Percentiles rank a stretch among this genome's conserved stretches.
Evolutionary conservation across 2,329 filamentous ascomycete genomes (phyloP).

Genomic region (Leptographium wingfieldii): DNA sequence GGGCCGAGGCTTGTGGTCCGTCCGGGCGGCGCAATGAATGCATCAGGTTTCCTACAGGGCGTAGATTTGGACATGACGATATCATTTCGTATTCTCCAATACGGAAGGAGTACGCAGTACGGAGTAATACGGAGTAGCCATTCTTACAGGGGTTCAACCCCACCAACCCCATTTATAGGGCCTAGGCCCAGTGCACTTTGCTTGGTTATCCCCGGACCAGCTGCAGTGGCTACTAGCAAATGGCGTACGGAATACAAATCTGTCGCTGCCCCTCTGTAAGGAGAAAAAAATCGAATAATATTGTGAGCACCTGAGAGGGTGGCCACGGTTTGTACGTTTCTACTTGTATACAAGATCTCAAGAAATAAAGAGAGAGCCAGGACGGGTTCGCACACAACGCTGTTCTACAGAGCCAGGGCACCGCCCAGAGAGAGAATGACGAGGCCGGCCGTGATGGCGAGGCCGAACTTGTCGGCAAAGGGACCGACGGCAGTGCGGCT

Average conservation of each 20-base stretch:
- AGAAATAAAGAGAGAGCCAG: background rate
- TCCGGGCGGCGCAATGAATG: too few relatives aligned
- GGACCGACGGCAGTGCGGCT: background rate
- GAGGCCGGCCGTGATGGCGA: background rate
- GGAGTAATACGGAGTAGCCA: too few relatives aligned
- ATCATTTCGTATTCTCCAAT: too few relatives aligned
- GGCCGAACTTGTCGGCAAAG: background rate
- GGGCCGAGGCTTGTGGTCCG: too few relatives aligned
- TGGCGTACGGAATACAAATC: background rate
- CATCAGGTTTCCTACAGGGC: too few relatives aligned
- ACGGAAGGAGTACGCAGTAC: too few relatives aligned
- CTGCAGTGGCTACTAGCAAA: background rate
- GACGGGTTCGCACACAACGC: background rate
- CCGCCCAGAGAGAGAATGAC: background rate
- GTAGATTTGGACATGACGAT: too few relatives aligned
- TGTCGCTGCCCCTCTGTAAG: background rate
- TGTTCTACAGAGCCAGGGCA: background rate
- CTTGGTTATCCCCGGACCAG: too few relatives aligned
- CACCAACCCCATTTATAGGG: background rate
- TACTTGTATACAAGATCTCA: background rate
- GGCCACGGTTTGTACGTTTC: background rate
- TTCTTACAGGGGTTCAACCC: background rate
- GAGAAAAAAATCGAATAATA: background rate
- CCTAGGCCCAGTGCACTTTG: background rate
- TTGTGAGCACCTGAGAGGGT: background rate